Conservation (phyloP, 768 basidiomycete genomes). For the Pisolithus sp. region DNA sequence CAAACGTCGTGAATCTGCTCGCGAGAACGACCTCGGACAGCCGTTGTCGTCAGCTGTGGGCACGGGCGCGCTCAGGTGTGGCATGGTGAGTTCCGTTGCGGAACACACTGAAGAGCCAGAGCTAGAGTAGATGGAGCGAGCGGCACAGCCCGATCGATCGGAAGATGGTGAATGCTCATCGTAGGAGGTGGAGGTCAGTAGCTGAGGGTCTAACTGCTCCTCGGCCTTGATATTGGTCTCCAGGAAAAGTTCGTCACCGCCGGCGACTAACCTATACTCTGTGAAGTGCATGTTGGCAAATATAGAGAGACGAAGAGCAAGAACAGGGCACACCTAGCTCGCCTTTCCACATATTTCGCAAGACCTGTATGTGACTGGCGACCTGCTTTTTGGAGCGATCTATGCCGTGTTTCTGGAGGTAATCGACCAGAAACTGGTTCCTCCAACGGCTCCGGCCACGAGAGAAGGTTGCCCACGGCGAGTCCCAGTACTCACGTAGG, state of each 20-base stretch:
- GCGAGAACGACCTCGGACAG: conserved; percentile 27
- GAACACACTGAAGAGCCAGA: conserved; percentile 18
- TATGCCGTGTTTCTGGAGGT: conserved; percentile 63
- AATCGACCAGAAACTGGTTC: conserved; percentile 81
- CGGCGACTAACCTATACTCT: conserved; percentile 78
- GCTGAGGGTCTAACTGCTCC: conserved; percentile 38
- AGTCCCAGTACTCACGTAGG: conserved; percentile 72
- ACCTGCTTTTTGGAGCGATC: conserved; percentile 81
- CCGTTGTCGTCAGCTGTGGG: conserved; percentile 21
- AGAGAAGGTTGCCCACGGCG: conserved; percentile 74
- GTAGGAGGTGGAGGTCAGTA: conserved; percentile 35
- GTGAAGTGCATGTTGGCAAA: conserved; percentile 5
- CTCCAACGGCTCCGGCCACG: conserved; percentile 76
- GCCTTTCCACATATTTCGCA: conserved; percentile 86
- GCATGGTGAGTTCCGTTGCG: conserved; percentile 20
- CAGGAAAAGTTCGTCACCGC: conserved; percentile 65
- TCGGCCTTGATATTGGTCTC: conserved; percentile 52
- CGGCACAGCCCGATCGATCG: conserved; percentile 23
- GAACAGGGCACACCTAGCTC: conserved; percentile 47
- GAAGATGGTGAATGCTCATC: conserved; percentile 28
- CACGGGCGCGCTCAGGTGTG: conserved; percentile 14
- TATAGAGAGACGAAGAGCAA: conserved; percentile 2
- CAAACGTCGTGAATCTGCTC: conserved; percentile 27
- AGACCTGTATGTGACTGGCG: conserved; percentile 81
- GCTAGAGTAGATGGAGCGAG: conserved; percentile 21